Evolutionary conservation across 129 eudicot species (phyloP), one percentile per base, ranked within the genome.

Genomic region (Ambrosia trifida): DNA sequence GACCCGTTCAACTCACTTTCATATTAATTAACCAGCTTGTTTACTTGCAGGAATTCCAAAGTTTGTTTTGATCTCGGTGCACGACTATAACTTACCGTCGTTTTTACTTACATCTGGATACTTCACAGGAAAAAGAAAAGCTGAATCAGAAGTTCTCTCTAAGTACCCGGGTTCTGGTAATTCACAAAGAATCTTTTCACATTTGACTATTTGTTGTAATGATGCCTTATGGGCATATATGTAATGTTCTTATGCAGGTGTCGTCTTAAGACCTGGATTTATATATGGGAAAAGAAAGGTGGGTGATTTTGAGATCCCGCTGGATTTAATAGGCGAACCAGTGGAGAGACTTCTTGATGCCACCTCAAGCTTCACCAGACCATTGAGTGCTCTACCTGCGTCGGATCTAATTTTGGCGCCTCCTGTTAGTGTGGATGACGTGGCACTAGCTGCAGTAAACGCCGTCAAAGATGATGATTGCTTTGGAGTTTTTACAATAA

Each of bases 91-190:
- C 66, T 51, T 94, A 75, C 99, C 99, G 10, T 79, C 99, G 8
- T 94, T 94, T 80, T 73, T 94, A 78, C 97, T 90, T 14, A 45
- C 86, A 44, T 78, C 89, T 11, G 99, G 93, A 49, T 94, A 94
- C 87, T 94, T 89, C 86, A 94, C 96, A 0, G 99, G 99, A 43
- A 94, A 94, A 76, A 86, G 99, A 53, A 94, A 90, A 83, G 99
- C 99, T 35, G 99, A 94, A 88, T 76, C 99, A 7, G 97, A 90
- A 77, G 89, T 94, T 74, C 93, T 94, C 54, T 87, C 96, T 61
- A 87, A 85, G 70, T 94, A 82, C 81, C 97, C 99, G 11, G 44
- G 36, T 64, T 84, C 99, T 69, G 99, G 99, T 94, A 77, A 72
- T 70, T 63, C 52, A 30, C 35, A 32, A 63, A 24, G 16, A 41